Base-by-base conservation (phyloP, 345 rosid species). In the Stellera chamaejasme region DNA sequence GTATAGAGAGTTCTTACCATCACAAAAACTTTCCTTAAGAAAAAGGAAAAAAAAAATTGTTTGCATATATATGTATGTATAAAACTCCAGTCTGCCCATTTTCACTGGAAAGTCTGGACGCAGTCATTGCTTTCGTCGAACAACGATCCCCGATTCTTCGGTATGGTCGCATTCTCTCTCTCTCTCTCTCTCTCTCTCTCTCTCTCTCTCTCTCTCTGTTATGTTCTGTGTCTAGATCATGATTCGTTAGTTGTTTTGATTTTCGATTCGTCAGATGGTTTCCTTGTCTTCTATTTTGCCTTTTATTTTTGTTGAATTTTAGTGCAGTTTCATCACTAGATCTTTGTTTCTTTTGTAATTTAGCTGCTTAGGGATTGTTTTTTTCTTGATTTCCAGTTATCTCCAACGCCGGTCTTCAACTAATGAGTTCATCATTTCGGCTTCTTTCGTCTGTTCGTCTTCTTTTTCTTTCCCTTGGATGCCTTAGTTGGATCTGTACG, bases 171-270 rank as follows among this genome's bases (percentile, higher is more conserved):
- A 48, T 45, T 48, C 5, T 10, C 61, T 58, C 28, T 11, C 44
- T 47, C 50, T 61, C 66, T 60, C 64, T 44, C 62, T 65, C 52
- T 51, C 16, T n/a, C 48, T 10, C 13, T 11, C 62, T n/a, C 28
- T 52, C 46, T 60, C 64, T 44, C 62, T 65, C 52, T 51, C 16
- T n/a, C 48, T 10, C 13, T 11, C 62, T n/a, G 26, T 52, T 43
- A 55, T 44, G 13, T 36, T 56, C 25, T 27, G 41, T 4, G 49
- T 55, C 28, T 52, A 73, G 78, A 70, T 77, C 81, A 66, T 49
- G 12, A 13, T 52, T 0, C 16, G 49, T 32, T 32, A 3, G 3
- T 32, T 32, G 39, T 32, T 32, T 32, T 32, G 39, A 32, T 32
- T 32, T 32, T 32, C 9, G 39, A 5, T 0, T 5, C 9, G 39